Evolutionary conservation across 345 rosid genomes (phyloP), one percentile per base, ranked within the genome.

Genomic region (Gossypium anomalum): DNA sequence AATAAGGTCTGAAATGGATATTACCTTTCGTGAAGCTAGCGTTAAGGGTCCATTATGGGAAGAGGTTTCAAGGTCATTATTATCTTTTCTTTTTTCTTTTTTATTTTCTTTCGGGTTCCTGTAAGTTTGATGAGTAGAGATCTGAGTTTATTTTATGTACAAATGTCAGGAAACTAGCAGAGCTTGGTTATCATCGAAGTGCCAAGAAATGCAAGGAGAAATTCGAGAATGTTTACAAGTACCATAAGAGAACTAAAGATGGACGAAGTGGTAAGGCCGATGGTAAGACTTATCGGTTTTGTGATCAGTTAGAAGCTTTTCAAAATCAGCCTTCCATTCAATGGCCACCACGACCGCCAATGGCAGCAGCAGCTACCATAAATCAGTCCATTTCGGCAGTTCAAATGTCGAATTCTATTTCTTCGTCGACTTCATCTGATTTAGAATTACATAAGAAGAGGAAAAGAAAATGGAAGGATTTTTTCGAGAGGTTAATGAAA

Each of bases 201-300:
- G 51, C 61, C 7, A 93, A 93, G 88, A 93, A 93, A 80, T 92
- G 98, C 84, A 92, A 87, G 77, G 98, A 93, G 89, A 93, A 93
- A 61, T 93, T 93, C 79, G 98, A 93, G 86, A 93, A 93, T 73
- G 91, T 93, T 23, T 92, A 83, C 84, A 93, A 93, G 79, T 93
- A 93, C 80, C 97, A 93, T 83, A 93, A 86, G 82, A 78, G 98
- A 58, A 90, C 98, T 78, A 93, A 92, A 85, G 97, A 93, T 64
- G 87, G 97, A 12, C 88, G 93, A 4, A 82, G 80, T 23, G 90
- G 92, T 1, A 92, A 91, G 82, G 80, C 85, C 23, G 86, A 86
- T 67, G 92, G 89, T 79, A 93, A 92, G 73, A 78, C 85, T 43
- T 93, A 93, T 79, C 84, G 93, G 2, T 93, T 92, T 77, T 93